Base-by-base conservation (phyloP, 768 basidiomycete genomes). In the Leccinum disarticulatum region DNA sequence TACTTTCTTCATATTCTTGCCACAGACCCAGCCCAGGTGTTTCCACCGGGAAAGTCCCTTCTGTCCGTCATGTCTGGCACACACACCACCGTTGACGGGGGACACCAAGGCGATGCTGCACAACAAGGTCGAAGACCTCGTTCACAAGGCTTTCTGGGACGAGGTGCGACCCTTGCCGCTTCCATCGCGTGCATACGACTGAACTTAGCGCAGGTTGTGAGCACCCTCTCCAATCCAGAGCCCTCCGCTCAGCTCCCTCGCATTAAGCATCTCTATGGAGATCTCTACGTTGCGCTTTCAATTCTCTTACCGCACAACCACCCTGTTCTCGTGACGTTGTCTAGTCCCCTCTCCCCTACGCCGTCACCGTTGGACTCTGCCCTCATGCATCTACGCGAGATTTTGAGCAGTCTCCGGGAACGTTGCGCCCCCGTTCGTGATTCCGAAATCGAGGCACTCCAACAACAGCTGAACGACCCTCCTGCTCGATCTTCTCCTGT, bases 1-100 rank as follows among this genome's bases (percentile, higher is more conserved):
- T 86, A 85, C 68, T 86, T 87, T 62, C 79, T 91, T 9, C 87
- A 89, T 67, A 63, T 83, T n/a, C 82, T 91, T 11, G 84, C 85
- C 4, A 86, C 81, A 3, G 81, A 90, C 46, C 83, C 87, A 6
- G 66, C 75, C 0, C 79, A 77, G 49, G 79, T 87, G 8, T 73
- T 91, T n/a, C 87, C 90, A 3, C 81, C 85, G 1, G 87, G 86
- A 54, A 91, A 91, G 70, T 88, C 88, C 1, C 74, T 90, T 4
- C 71, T 90, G 4, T 88, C 89, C 8, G 80, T 86, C 76, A 75
- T 91, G 69, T 74, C 79, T 19, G 65, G 66, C 17, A 60, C 74
- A 0, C 64, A 64, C 31, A 59, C 54, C 17, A 54, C 61, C 43
- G 51, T 54, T 28, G 62, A 60, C n/a, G 65, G 60, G 60, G 17